Evolutionary conservation across 371 early-diverging fungal species (phyloP).

Genomic region (Mucor velutinosus): DNA sequence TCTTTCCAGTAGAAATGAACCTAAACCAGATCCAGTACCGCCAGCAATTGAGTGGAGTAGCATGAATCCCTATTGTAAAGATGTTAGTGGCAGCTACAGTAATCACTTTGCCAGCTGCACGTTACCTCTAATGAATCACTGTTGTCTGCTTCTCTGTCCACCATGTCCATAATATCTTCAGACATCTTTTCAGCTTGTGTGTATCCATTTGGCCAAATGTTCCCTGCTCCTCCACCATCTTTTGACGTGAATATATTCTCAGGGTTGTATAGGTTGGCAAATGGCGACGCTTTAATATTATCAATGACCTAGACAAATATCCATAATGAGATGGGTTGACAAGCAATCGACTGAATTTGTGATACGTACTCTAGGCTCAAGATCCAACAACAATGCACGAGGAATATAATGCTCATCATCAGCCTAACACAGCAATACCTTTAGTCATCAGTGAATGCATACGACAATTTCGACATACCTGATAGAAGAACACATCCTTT

Average conservation of each 20-base stretch:
- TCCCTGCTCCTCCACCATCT: slow-evolving; percentile 97
- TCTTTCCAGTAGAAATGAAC: slow-evolving; percentile 87
- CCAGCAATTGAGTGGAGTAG: slow-evolving; percentile 95
- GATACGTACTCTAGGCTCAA: slow-evolving; percentile 85
- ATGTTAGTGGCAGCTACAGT: neutral
- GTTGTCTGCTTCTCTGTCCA: slow-evolving; percentile 94
- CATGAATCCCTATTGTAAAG: slow-evolving; percentile 72
- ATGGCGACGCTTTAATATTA: slow-evolving; percentile 69
- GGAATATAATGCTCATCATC: slow-evolving; percentile 96
- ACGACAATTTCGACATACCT: slow-evolving; percentile 52
- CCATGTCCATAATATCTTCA: slow-evolving; percentile 91
- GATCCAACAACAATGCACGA: slow-evolving; percentile 87
- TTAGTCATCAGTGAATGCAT: neutral
- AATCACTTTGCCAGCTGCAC: neutral
- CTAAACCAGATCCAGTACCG: slow-evolving; percentile 97
- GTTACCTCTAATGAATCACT: slow-evolving; percentile 85
- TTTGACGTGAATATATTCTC: slow-evolving; percentile 89
- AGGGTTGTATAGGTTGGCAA: slow-evolving; percentile 85
- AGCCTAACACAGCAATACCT: slow-evolving; percentile 53
- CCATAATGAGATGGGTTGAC: neutral
- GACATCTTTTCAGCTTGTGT: slow-evolving; percentile 74
- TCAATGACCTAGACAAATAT: slow-evolving; percentile 61
- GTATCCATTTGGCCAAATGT: slow-evolving; percentile 95
- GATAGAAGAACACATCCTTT: slow-evolving; percentile 99
- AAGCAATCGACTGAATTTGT: neutral